Percentiles rank a stretch among this genome's conserved stretches.
Evolutionary conservation across 345 rosid genomes (phyloP).

Genomic region (Arabidopsis suecica): DNA sequence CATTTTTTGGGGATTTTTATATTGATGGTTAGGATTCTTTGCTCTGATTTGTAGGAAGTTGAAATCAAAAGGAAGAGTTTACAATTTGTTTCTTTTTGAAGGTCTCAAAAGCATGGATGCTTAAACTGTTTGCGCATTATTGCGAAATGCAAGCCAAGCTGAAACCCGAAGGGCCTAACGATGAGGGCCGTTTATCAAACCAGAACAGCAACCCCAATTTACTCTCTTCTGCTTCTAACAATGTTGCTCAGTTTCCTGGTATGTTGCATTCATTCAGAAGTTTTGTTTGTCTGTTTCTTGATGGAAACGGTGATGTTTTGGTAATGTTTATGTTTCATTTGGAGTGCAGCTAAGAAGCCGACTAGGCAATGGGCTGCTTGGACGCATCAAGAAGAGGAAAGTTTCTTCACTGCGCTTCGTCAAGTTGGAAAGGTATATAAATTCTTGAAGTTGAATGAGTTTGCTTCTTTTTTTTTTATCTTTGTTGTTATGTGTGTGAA

Average conservation of each 20-base stretch:
- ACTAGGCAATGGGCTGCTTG: slow-evolving; percentile 99
- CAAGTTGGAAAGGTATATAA: slow-evolving; percentile 91
- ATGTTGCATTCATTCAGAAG: slow-evolving; percentile 42
- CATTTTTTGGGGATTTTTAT: background rate
- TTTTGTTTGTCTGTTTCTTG: slow-evolving; percentile 5
- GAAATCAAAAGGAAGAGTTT: slow-evolving; percentile 25
- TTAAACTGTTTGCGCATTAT: slow-evolving; percentile 5
- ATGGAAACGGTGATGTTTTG: slow-evolving; percentile 11
- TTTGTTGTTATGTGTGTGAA: slow-evolving; percentile 25
- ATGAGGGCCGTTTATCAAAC: slow-evolving; percentile 39
- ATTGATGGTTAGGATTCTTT: slow-evolving; percentile 9
- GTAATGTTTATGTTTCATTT: slow-evolving; percentile 19
- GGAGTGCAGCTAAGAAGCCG: slow-evolving; percentile 71
- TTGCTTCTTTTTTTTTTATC: background rate
- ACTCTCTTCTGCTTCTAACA: slow-evolving; percentile 48
- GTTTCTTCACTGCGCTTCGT: slow-evolving; percentile 95
- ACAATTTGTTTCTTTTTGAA: background rate
- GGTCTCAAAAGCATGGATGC: slow-evolving; percentile 25
- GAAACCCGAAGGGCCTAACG: slow-evolving; percentile 35
- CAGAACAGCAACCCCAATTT: slow-evolving; percentile 54
- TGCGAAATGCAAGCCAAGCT: slow-evolving; percentile 42
- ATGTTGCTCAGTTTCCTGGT: slow-evolving; percentile 65
- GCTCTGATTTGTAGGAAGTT: slow-evolving; percentile 22
- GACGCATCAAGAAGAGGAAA: slow-evolving; percentile 98
- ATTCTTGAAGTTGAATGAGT: slow-evolving; percentile 26